These are phyloP conservation scores for Stephania japonica DNA, from an alignment of 164 flowering plant species.

Conservation along the genomic window DNA sequence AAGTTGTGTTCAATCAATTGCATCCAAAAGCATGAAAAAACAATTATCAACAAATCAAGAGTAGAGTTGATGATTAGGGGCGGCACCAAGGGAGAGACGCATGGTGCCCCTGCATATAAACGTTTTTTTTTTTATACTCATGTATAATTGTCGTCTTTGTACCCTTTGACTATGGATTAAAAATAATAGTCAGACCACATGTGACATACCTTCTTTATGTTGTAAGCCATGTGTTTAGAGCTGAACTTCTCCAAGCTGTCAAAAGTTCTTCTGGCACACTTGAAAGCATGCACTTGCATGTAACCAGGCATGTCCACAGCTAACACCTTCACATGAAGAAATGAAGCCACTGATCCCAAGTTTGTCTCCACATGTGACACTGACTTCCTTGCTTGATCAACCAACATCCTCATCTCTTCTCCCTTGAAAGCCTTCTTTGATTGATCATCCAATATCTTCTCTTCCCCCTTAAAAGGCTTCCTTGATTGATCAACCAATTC, in stretches of 20 bases:
- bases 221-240: constrained; percentile 65
- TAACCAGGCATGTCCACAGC: constrained; percentile 76
- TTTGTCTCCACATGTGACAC: constrained; percentile 52
- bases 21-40: not conserved
- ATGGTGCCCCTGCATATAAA: no score
- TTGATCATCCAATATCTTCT: not conserved
- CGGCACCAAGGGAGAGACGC: no score
- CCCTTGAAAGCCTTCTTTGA: not conserved
- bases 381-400: constrained; percentile 30
- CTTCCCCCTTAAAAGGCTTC: not conserved
- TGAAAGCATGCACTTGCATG: constrained; percentile 86
- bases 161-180: no score
- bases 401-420: not conserved
- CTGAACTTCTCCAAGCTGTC: constrained; percentile 78
- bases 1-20: not conserved
- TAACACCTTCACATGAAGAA: constrained; percentile 65
- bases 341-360: constrained; percentile 37
- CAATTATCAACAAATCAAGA: not conserved
- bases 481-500: no score
- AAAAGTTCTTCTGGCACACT: constrained; percentile 55
- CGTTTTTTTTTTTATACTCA: no score
- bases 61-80: not conserved
- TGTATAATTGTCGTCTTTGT: no score
- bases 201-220: constrained; percentile 66
- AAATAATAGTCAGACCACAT: no score